These are phyloP conservation scores for Luzula sylvatica DNA, from an alignment of 176 grass and related monocot species.

Conservation along the genomic window DNA sequence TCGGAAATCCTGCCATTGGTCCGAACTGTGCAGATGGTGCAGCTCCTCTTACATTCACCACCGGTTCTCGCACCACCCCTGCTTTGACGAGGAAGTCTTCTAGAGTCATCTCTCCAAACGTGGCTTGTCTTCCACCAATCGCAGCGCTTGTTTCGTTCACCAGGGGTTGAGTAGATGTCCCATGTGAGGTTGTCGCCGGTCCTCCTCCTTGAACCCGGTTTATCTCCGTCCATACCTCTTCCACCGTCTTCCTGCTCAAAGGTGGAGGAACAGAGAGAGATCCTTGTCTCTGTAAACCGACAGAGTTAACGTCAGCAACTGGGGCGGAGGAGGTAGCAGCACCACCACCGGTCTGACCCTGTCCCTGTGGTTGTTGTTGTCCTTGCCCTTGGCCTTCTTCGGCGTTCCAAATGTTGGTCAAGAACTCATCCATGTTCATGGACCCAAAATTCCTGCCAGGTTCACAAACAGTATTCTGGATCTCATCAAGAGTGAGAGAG, in stretches of 20 bases:
- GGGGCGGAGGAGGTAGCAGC: background rate
- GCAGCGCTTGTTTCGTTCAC: slow-evolving; percentile 9
- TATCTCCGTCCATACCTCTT: slow-evolving; percentile 91
- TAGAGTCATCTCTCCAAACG: slow-evolving; percentile 86
- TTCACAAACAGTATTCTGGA: slow-evolving; percentile 73
- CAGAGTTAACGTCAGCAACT: background rate
- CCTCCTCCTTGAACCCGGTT: background rate
- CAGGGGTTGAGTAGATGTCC: slow-evolving; percentile 5
- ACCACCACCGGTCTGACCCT: background rate
- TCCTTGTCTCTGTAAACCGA: slow-evolving; percentile 42
- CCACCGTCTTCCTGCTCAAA: slow-evolving; percentile 72
- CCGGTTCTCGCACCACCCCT: slow-evolving; percentile 45
- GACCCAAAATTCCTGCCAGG: slow-evolving; percentile 70
- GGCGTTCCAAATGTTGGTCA: slow-evolving; percentile 88
- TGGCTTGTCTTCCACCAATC: slow-evolving; percentile 24
- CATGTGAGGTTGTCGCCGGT: background rate
- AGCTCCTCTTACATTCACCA: background rate
- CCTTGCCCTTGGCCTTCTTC: slow-evolving; percentile 54
- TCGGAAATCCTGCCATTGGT: slow-evolving; percentile 26
- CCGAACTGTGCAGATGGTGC: background rate
- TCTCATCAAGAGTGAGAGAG: slow-evolving; percentile 66
- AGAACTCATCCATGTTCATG: slow-evolving; percentile 99
- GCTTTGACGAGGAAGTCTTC: slow-evolving; percentile 89
- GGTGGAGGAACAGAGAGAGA: slow-evolving; percentile 49
- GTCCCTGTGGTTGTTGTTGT: background rate